phyloP scores from a whole-genome alignment of 306 rosid genomes.

The Herpetospermum pedunculosum region DNA sequence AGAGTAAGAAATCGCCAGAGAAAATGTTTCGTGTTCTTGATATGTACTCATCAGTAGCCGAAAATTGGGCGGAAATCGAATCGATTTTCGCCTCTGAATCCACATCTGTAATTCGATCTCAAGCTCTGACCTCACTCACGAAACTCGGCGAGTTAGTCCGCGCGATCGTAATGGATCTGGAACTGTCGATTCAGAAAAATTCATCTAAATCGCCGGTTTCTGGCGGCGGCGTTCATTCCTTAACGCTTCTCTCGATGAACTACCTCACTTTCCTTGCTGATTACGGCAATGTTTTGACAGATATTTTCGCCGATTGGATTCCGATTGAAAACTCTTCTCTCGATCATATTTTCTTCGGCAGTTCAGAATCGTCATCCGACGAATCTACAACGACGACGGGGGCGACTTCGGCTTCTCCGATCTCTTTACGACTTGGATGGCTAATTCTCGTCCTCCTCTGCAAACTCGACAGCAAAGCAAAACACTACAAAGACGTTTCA shows the following conservation, averaged over 20 bases:
- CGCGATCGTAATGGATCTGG: constrained; percentile 29
- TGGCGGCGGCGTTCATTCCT: constrained; percentile 34
- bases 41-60: constrained; percentile 32
- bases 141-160: constrained; percentile 29
- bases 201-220: constrained; percentile 18
- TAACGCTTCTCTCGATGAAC: constrained; percentile 32
- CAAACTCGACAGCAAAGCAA: constrained; percentile 55
- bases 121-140: constrained; percentile 26
- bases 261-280: constrained; percentile 44
- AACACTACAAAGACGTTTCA: constrained; percentile 53
- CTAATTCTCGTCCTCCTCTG: constrained; percentile 60
- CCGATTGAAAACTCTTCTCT: constrained; percentile 13
- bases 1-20: constrained; percentile 37
- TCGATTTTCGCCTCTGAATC: constrained; percentile 42
- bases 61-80: constrained; percentile 46
- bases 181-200: constrained; percentile 34
- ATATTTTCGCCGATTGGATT: constrained; percentile 35
- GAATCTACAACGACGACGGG: constrained; percentile 4
- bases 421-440: constrained; percentile 50
- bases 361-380: constrained; percentile 21
- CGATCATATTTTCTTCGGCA: constrained; percentile 29
- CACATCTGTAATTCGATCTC: constrained; percentile 20
- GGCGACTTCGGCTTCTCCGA: constrained; percentile 4
- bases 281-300: constrained; percentile 32
- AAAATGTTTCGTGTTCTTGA: constrained; percentile 52